Conservation (phyloP, 495 filamentous ascomycete species). For the Aspergillus biplanus region DNA sequence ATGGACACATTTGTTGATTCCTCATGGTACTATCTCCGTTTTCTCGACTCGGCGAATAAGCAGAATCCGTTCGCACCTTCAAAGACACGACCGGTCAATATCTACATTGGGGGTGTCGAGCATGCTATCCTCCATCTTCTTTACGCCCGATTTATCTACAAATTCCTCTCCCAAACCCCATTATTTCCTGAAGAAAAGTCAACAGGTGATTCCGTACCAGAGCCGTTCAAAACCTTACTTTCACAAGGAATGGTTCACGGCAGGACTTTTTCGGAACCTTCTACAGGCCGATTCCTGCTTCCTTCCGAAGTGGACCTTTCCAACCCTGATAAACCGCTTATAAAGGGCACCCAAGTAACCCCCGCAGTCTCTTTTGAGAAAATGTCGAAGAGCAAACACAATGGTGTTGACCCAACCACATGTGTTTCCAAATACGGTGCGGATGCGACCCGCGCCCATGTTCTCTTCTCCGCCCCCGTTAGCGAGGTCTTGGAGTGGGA, state of each 20-base stretch:
- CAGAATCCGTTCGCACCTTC: conserved; percentile 61
- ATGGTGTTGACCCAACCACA: conserved; percentile 79
- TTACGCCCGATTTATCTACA: conserved; percentile 89
- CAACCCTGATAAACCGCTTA: conserved; percentile 57
- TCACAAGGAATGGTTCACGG: conserved; percentile 94
- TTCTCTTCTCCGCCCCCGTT: conserved; percentile 85
- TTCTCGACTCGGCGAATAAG: conserved; percentile 68
- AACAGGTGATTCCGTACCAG: conserved; percentile 40
- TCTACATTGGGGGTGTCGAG: conserved; percentile 87
- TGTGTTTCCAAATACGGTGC: conserved; percentile 77
- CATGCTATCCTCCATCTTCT: conserved; percentile 92
- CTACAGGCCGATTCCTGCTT: conserved; percentile 75
- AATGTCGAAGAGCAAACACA: conserved; percentile 96
- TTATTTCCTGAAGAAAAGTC: conserved; percentile 52
- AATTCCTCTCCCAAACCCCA: conserved; percentile 69
- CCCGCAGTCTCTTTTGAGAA: conserved; percentile 77
- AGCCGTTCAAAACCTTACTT: conserved; percentile 80
- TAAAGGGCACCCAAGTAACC: conserved; percentile 58
- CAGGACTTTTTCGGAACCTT: conserved; percentile 76
- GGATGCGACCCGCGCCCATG: conserved; percentile 82
- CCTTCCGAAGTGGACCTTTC: conserved; percentile 74
- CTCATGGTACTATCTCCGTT: conserved; percentile 89
- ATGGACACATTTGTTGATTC: conserved; percentile 97
- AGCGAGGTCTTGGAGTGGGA: conserved; percentile 87
- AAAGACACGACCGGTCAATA: conserved; percentile 71